Evolutionary conservation across 2,329 filamentous ascomycete genomes (phyloP).

Genomic region (Microsporum canis): DNA sequence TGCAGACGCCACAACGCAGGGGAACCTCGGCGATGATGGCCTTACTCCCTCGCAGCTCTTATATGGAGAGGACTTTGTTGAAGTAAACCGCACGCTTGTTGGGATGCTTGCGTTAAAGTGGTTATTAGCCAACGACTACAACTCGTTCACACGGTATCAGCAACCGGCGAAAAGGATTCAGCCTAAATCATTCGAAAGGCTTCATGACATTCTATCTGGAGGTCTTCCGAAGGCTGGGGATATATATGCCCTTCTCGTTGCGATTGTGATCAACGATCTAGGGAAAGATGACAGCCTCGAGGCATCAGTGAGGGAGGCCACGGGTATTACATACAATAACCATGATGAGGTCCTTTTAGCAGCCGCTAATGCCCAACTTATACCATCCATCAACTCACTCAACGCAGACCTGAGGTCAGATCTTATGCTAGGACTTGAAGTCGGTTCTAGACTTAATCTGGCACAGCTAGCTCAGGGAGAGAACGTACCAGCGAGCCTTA

Average conservation of each 20-base stretch:
- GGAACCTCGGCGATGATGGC: not conserved
- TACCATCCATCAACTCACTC: not conserved
- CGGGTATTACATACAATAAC: not conserved
- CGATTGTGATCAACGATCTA: slow-evolving; percentile 1
- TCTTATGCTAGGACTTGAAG: slow-evolving; percentile 25
- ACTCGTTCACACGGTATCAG: slow-evolving; percentile 19
- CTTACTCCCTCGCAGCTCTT: slow-evolving; percentile 21
- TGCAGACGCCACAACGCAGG: not conserved
- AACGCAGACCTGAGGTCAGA: slow-evolving; percentile 8
- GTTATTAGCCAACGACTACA: slow-evolving; percentile 28
- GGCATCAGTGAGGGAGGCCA: not conserved
- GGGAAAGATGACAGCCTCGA: slow-evolving; percentile 2
- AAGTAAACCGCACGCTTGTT: slow-evolving; percentile 33
- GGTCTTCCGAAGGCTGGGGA: not conserved
- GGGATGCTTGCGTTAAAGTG: slow-evolving; percentile 29
- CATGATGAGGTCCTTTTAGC: slow-evolving; percentile 4
- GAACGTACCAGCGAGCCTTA: slow-evolving; percentile 24
- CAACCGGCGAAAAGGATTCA: slow-evolving; percentile 2
- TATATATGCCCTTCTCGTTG: slow-evolving; percentile 1
- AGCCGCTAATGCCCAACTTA: not conserved
- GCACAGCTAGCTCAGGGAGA: slow-evolving; percentile 32
- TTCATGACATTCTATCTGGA: not conserved
- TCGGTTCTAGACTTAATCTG: slow-evolving; percentile 30
- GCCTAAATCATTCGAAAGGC: not conserved
- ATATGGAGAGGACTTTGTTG: slow-evolving; percentile 23